These are phyloP conservation scores for Prunus mira DNA, from an alignment of 306 rosid genomes.

Conservation along the genomic window DNA sequence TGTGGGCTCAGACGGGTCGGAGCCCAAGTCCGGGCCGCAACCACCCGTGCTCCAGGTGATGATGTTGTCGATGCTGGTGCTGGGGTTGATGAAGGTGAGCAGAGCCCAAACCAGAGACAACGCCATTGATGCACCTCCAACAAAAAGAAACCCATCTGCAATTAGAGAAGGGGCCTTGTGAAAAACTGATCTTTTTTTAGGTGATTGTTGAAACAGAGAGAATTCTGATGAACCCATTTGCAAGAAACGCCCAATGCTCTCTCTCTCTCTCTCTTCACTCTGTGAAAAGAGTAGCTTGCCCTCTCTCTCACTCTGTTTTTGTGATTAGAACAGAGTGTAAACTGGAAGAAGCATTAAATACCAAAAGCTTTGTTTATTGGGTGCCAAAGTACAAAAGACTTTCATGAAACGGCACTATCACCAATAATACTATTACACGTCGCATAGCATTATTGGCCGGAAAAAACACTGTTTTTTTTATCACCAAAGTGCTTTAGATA, in stretches of 20 bases:
- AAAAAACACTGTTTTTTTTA: not conserved
- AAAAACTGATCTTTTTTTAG: not conserved
- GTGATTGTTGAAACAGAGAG: not conserved
- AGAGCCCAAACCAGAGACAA: slow-evolving; percentile 12
- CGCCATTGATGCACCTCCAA: slow-evolving; percentile 16
- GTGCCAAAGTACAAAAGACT: not conserved
- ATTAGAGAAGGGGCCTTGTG: slow-evolving; percentile 16
- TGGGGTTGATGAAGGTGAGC: slow-evolving; percentile 9
- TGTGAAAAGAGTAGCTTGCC: not conserved
- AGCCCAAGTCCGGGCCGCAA: slow-evolving; percentile 3
- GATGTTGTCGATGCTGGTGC: slow-evolving; percentile 6
- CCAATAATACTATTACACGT: not conserved
- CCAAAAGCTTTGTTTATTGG: not conserved
- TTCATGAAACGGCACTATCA: too few species aligned
- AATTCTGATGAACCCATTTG: slow-evolving; percentile 5
- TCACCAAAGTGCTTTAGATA: not conserved
- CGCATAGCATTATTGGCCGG: not conserved
- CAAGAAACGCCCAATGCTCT: too few species aligned
- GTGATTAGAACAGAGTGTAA: not conserved
- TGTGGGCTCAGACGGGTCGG: slow-evolving; percentile 49
- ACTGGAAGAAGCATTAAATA: not conserved
- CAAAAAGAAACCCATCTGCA: slow-evolving; percentile 18
- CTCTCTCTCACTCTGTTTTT: not conserved
- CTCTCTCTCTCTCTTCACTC: not conserved
- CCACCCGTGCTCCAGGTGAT: not conserved